Percentiles rank a stretch among this genome's conserved stretches.
phyloP scores from a whole-genome alignment of 2,329 filamentous ascomycete species.

The Neofusicoccum kwambonambiense region DNA sequence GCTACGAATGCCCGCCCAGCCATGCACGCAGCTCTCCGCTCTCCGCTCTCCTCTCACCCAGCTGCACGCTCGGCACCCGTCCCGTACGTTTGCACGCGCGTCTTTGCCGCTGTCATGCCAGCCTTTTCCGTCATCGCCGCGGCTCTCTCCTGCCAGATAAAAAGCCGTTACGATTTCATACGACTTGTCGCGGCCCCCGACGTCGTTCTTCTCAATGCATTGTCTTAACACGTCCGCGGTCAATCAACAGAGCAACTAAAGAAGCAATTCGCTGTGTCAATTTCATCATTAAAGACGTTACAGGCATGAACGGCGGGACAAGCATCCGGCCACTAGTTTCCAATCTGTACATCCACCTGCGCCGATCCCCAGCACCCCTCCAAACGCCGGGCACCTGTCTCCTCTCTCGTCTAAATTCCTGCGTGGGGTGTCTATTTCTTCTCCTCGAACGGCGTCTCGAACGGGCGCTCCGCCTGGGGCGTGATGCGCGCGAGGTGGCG shows the following conservation, averaged over 20 bases:
- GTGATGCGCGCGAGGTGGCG: slow-evolving; percentile 80
- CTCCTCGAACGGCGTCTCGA: slow-evolving; percentile 58
- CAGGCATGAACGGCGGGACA: background rate
- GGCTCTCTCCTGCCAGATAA: no score
- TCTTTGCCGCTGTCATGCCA: background rate
- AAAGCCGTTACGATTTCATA: no score
- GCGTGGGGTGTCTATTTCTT: background rate
- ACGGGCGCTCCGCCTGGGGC: slow-evolving; percentile 76
- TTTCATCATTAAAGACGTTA: background rate
- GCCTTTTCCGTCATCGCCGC: background rate
- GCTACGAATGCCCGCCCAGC: no score
- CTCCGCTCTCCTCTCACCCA: background rate
- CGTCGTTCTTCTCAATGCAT: no score
- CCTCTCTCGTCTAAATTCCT: background rate
- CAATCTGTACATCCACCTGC: background rate
- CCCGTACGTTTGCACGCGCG: background rate
- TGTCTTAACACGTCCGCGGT: no score
- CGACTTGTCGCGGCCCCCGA: no score
- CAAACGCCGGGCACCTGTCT: background rate
- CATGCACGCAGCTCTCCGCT: background rate
- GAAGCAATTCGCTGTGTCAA: no score
- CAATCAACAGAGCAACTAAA: no score
- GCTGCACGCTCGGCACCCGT: no score
- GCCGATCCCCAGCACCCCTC: background rate
- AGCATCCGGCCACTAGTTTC: background rate